Base-by-base conservation (phyloP, 192 early-diverging fungal genomes). In the Coemansia sp. region DNA sequence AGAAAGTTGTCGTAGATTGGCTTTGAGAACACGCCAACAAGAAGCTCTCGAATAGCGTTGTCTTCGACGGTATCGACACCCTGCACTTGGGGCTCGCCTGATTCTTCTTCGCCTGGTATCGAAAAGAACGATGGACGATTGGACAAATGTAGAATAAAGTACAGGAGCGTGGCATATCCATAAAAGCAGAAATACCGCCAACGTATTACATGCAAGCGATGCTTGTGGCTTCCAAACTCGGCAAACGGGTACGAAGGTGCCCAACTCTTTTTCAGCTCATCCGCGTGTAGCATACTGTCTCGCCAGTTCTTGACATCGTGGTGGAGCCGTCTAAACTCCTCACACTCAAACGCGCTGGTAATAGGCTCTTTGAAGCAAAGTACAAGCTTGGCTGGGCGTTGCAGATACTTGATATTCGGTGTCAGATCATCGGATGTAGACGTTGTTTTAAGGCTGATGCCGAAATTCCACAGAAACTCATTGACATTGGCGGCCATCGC, bases 61-160 rank as follows among this genome's bases (percentile, higher is more conserved):
- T 79, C 65, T 39, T 79, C 76, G 12, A 53, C 49, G 15, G 35
- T 59, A 1, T 64, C 59, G 16, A 67, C 35, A 7, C n/a, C 56
- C 21, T 42, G 29, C 9, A 30, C 20, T 2, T 31, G 61, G 33
- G 57, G 39, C 28, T 45, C 57, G 13, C 51, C 58, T 21, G 67
- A 35, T 3, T 12, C n/a, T 10, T 48, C 34, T 3, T 37, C 49
- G 35, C 13, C 25, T 57, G 53, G n/a, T 43, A 43, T 7, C 33
- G 48, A 51, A 48, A 73, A 79, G 31, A 59, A 79, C 25, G 76
- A 79, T 9, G 70, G 76, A 13, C 76, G 66, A 61, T 79, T 79
- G 40, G 67, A 46, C 37, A 73, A 34, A 61, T 79, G 76, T 35
- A 79, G 29, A 30, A 53, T 26, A 23, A 67, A 67, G 37, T 70